Percentiles rank a stretch among this genome's conserved stretches.
These are phyloP conservation scores for Reutealis trisperma DNA, from an alignment of 345 rosid genomes.

Conservation along the genomic window DNA sequence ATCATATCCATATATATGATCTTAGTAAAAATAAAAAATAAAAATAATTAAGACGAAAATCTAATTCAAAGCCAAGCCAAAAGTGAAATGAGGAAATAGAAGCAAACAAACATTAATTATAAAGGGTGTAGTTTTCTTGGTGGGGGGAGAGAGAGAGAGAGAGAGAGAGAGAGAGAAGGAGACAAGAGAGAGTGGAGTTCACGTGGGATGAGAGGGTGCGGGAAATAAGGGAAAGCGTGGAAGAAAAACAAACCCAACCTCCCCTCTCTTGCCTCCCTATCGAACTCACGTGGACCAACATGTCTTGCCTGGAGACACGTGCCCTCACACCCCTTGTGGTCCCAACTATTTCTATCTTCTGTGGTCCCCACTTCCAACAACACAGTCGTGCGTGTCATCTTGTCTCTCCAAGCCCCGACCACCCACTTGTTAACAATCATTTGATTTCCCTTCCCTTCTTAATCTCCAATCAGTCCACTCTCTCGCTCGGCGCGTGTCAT, in stretches of 20 bases:
- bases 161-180: not conserved
- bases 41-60: too few species aligned
- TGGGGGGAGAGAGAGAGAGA: not conserved
- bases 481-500: not conserved
- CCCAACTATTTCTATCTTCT: not conserved
- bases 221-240: constrained; percentile 36
- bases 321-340: constrained; percentile 22
- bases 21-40: too few species aligned
- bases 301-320: constrained; percentile 57
- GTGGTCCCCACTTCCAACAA: constrained; percentile 26
- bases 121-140: not conserved
- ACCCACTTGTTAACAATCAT: constrained; percentile 48
- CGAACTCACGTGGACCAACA: constrained; percentile 62
- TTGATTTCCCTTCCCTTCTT: constrained; percentile 24
- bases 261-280: not conserved
- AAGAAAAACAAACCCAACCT: constrained; percentile 2
- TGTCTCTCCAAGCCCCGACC: constrained; percentile 50
- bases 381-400: constrained; percentile 40
- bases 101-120: not conserved
- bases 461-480: not conserved
- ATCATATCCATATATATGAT: too few species aligned
- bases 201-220: constrained; percentile 45
- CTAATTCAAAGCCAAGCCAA: too few species aligned
- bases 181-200: constrained; percentile 53
- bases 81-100: too few species aligned